Conservation (phyloP, 305 asterid genomes). For the Solanum hybrid region DNA sequence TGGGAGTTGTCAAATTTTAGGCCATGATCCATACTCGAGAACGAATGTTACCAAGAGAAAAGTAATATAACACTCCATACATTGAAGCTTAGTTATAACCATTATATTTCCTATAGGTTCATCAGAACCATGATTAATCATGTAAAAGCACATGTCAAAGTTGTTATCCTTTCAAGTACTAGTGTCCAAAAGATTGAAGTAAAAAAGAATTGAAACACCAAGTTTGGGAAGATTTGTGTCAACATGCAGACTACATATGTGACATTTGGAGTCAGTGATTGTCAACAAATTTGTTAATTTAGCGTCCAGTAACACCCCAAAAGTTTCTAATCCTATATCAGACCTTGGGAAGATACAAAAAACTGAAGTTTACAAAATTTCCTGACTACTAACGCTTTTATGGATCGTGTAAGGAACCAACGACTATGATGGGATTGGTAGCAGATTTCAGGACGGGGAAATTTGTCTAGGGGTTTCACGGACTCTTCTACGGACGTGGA, state of each 20-base stretch:
- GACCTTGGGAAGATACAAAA: neutral
- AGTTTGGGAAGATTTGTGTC: neutral
- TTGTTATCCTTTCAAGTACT: neutral
- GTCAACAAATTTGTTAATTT: neutral
- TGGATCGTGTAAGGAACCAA: neutral
- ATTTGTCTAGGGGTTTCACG: neutral
- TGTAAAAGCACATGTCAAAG: neutral
- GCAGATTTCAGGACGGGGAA: neutral
- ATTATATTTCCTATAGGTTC: neutral
- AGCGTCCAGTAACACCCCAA: neutral
- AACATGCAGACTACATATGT: neutral
- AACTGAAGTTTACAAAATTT: neutral
- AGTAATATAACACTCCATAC: neutral
- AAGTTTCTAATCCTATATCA: neutral
- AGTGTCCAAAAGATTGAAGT: neutral
- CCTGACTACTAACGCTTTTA: neutral
- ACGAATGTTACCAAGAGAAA: neutral
- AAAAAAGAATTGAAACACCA: neutral
- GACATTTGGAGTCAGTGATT: neutral
- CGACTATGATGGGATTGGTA: neutral
- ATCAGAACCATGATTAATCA: neutral
- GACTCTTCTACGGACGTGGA: neutral
- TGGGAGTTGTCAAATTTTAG: neutral
- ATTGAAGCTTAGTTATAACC: neutral
- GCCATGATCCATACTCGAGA: neutral